These are phyloP conservation scores for Brettanomyces naardenensis DNA, from an alignment of 805 yeast species.

Conservation along the genomic window DNA sequence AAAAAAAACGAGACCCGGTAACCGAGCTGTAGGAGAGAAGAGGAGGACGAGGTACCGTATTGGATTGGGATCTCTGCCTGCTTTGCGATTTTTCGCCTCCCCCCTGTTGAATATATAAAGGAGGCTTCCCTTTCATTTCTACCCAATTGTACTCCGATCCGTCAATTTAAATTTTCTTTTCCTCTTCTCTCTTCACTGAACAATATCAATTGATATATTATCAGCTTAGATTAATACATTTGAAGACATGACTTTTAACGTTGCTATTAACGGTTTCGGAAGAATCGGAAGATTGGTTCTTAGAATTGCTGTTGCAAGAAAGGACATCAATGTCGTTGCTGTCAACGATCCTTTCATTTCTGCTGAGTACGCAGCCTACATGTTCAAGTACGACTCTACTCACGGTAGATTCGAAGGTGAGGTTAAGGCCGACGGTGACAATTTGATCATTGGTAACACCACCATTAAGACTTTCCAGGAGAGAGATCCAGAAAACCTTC, in stretches of 20 bases:
- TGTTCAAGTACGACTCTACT: constrained; percentile 93
- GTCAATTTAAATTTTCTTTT: no score
- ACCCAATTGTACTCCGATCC: no score
- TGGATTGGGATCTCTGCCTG: no score
- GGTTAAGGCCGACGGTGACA: constrained; percentile 49
- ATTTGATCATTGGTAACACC: constrained; percentile 62
- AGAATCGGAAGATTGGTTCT: constrained; percentile 87
- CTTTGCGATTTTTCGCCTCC: not conserved
- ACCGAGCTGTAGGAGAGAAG: no score
- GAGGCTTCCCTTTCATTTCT: not conserved
- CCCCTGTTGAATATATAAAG: not conserved
- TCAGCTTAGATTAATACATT: not conserved
- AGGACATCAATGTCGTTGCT: constrained; percentile 76
- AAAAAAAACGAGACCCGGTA: no score
- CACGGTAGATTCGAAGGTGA: constrained; percentile 81
- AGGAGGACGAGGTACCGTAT: no score
- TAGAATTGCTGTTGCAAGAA: constrained; percentile 70
- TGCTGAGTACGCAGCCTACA: constrained; percentile 87
- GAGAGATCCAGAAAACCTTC: constrained; percentile 78
- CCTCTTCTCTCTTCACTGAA: not conserved
- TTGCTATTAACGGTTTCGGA: constrained; percentile 94
- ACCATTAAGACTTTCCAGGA: constrained; percentile 65
- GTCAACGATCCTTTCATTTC: constrained; percentile 89
- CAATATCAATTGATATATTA: not conserved
- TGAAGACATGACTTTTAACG: constrained; percentile 29